Evolutionary conservation across 371 early-diverging fungal genomes (phyloP), one percentile per base, ranked within the genome.

Genomic region (Syncephalastrum monosporum): DNA sequence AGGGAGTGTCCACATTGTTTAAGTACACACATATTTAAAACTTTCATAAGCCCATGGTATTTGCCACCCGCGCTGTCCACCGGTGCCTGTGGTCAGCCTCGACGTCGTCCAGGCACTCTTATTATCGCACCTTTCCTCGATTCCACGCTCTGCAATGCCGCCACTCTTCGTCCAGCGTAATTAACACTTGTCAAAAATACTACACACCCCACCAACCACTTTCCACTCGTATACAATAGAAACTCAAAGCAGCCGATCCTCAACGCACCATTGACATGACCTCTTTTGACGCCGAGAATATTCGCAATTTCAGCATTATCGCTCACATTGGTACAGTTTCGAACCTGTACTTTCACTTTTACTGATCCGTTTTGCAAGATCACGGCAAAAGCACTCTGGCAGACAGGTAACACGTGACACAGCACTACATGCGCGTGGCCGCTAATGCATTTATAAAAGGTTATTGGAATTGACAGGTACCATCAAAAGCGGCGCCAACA

Each of bases 311-410:
- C 71, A 91, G 91, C 61, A 97, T 98, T 57, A 97, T 97, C 66
- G 98, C 98, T 5, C 98, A 98, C 71, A 94, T 96, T 44, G 95
- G 91, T 86, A 82, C 59, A 43, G 4, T 42, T 14, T 24, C 17
- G 21, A 12, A 21, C 57, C 6, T 12, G 29, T 4, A 53, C 41
- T 23, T 23, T 4, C n/a, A 17, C 6, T 16, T 19, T 7, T 27
- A 17, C 47, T 47, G 16, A 7, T 38, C 4, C 61, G 33, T 13
- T 23, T 60, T 16, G 54, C 27, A 27, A 62, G 93, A 95, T 74
- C 96, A 95, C 76, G 96, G 96, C 41, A 96, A 96, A 63, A 92
- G 93, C 61, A 97, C 98, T 4, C 77, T 97, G 24, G 96, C 98
- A 1, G 97, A 98, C 66, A 78, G 84, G 86, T 81, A 74, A 45